These are phyloP conservation scores for Kregervanrija fluxuum DNA, from an alignment of 805 yeast species.

Conservation along the genomic window DNA sequence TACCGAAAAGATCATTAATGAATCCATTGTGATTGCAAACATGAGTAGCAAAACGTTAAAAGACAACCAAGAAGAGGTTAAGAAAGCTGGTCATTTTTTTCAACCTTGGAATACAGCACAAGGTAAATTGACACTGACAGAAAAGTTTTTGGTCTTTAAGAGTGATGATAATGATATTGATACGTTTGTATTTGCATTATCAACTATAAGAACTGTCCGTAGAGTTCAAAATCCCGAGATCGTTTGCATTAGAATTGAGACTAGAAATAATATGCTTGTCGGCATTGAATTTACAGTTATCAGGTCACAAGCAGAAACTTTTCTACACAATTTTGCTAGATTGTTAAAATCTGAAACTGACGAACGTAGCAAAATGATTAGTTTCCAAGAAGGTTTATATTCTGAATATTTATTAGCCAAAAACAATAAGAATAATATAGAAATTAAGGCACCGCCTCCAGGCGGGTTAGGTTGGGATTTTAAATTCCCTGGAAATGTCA, in stretches of 20 bases:
- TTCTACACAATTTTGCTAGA: conserved; percentile 61
- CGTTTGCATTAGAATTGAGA: conserved; percentile 66
- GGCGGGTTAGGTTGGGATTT: conserved; percentile 85
- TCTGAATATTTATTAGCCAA: conserved; percentile 76
- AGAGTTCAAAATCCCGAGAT: conserved; percentile 72
- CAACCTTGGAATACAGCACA: conserved; percentile 18
- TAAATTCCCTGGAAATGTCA: conserved; percentile 87
- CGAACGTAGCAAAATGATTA: conserved; percentile 47
- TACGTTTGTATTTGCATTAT: conserved; percentile 62
- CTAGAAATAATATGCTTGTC: conserved; percentile 58
- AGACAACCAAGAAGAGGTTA: neutral
- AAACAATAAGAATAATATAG: conserved; percentile 38
- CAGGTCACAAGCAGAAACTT: conserved; percentile 70
- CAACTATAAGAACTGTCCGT: conserved; percentile 79
- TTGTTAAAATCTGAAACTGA: conserved; percentile 55
- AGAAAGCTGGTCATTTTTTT: conserved; percentile 2
- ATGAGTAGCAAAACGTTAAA: too few species aligned
- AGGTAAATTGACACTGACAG: conserved; percentile 67
- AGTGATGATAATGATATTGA: conserved; percentile 62
- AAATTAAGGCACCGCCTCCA: conserved; percentile 47
- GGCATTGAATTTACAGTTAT: conserved; percentile 73
- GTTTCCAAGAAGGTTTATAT: conserved; percentile 65
- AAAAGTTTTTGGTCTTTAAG: conserved; percentile 67
- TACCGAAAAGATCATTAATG: conserved; percentile 57
- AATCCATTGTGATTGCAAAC: conserved; percentile 26